phyloP scores from a whole-genome alignment of 2,329 filamentous ascomycete genomes.

The Calonectria pteridis region DNA sequence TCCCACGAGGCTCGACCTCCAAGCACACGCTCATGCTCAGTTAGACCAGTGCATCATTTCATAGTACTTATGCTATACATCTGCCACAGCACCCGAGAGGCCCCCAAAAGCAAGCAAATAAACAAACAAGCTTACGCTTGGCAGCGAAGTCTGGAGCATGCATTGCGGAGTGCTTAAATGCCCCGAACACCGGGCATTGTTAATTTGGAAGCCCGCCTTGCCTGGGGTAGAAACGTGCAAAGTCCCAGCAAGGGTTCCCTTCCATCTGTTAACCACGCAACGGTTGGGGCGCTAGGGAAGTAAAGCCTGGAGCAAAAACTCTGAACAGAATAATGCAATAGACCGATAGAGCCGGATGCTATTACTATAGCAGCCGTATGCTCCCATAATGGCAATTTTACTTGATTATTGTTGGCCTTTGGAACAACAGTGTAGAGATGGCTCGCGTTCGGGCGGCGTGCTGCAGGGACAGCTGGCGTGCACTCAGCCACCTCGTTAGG shows the following conservation, averaged over 20 bases:
- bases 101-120: background rate
- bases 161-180: background rate
- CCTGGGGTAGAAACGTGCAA: background rate
- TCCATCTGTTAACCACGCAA: conserved; percentile 3
- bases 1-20: background rate
- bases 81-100: background rate
- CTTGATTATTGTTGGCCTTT: background rate
- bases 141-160: background rate
- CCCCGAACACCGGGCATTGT: background rate
- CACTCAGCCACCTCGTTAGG: background rate
- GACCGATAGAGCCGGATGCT: background rate
- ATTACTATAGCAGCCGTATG: background rate
- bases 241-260: conserved; percentile 1
- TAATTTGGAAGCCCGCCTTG: background rate
- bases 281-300: background rate
- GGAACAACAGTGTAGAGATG: background rate
- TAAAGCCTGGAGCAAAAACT: background rate
- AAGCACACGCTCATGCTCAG: background rate
- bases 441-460: background rate
- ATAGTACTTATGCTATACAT: conserved; percentile 1
- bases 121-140: background rate
- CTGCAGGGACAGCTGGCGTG: background rate
- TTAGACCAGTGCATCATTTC: background rate
- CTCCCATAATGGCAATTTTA: background rate
- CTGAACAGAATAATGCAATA: background rate